These are phyloP conservation scores for Paramecium pentaurelia DNA, from an alignment of 73 alveolate species.

Conservation along the genomic window DNA sequence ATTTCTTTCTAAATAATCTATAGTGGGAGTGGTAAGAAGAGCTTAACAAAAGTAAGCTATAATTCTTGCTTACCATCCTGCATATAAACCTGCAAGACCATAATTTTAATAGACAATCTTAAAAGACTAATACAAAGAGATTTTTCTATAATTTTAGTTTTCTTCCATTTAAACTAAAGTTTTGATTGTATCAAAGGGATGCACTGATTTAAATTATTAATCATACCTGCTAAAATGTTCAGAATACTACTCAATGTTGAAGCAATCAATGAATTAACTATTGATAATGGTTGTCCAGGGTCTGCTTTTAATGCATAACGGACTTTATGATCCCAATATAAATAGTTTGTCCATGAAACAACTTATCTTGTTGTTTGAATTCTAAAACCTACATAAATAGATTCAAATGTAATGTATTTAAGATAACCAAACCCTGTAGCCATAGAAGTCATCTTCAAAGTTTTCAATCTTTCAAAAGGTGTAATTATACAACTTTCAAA, in stretches of 20 bases:
- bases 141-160: not conserved
- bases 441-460: conserved; percentile 22
- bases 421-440: not conserved
- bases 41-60: conserved; percentile 11
- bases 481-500: conserved; percentile 20
- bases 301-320: conserved; percentile 18
- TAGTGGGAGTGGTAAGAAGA: not conserved
- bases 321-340: conserved; percentile 31
- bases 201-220: not conserved
- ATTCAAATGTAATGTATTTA: not conserved
- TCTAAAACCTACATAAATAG: not conserved
- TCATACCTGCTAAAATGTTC: not conserved
- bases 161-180: conserved; percentile 13
- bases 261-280: not conserved
- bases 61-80: conserved; percentile 45
- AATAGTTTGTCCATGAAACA: conserved; percentile 20
- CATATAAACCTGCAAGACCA: conserved; percentile 31
- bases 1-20: conserved; percentile 28
- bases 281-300: not conserved
- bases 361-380: conserved; percentile 1
- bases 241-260: not conserved
- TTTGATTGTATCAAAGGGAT: conserved; percentile 41
- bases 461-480: conserved; percentile 36
- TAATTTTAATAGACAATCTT: not conserved
- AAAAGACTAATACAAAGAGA: not conserved